Evolutionary conservation across 129 eudicot genomes (phyloP), one percentile per base, ranked within the genome.

Genomic region (Silybum marianum): DNA sequence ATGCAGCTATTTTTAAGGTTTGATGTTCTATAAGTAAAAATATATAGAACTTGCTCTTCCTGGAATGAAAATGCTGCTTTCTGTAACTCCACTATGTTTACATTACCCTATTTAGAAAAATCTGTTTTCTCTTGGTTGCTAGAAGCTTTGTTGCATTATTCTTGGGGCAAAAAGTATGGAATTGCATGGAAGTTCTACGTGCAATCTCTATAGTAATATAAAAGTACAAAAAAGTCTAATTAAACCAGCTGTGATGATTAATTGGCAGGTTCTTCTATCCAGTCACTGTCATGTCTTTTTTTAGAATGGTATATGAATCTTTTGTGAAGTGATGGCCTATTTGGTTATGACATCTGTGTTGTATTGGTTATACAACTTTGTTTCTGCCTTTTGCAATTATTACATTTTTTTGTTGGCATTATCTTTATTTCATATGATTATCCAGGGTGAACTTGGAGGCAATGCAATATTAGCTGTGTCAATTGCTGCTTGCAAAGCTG

Each of bases 401-500:
- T 44, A 44, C 26, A 48, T 65, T 3, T 54, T 58, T n/a, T n/a
- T 58, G 66, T 58, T 62, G 34, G 74, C 70, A 23, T 76, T 26
- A 58, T 60, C 19, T 23, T 77, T 77, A 19, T 79, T 18, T 58
- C 65, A 28, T 34, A 60, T 75, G 7, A 23, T 67, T 72, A 78
- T 82, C 48, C 82, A 95, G 99, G 93, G 95, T 77, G 99, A 95
- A 78, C 97, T 95, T 74, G 98, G 99, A 76, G 97, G 93, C 66
- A 95, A 95, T 89, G 98, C 98, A 74, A 95, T 92, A 82, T 81
- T 95, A 77, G 98, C 98, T 21, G 98, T 95, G 58, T 93, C 98
- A 62, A 87, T 93, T 83, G 98, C 98, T 81, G 97, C 98, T 77
- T 93, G 98, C 89, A 93, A 83, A 90, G 98, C 98, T 58, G 98